Evolutionary conservation across 139 green algal species (phyloP).

Genomic region (Penium margaritaceum): DNA sequence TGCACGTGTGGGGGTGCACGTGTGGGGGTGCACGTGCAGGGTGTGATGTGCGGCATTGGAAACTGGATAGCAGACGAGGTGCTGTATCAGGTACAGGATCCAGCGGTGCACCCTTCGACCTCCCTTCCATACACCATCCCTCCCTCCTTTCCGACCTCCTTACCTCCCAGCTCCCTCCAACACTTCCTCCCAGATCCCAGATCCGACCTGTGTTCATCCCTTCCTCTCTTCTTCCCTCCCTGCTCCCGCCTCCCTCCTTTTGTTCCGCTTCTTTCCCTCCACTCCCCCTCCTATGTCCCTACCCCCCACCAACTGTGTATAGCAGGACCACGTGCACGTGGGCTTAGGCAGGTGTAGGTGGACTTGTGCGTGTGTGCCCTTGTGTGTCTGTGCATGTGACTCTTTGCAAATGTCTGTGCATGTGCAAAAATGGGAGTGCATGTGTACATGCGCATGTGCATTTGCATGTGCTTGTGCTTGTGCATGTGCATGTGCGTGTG

Average conservation of each 20-base stretch:
- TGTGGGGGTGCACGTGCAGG: conserved; percentile 23
- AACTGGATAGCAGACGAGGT: conserved; percentile 91
- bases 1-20: neutral
- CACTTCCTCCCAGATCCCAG: neutral
- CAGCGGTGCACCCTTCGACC: too few species aligned
- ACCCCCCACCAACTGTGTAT: too few species aligned
- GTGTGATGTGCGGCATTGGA: conserved; percentile 68
- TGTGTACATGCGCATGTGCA: too few species aligned
- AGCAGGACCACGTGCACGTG: too few species aligned
- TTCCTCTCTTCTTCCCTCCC: neutral
- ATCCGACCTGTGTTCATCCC: neutral
- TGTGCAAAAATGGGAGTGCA: too few species aligned
- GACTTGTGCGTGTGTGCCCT: too few species aligned
- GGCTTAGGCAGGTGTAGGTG: too few species aligned
- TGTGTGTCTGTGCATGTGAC: too few species aligned
- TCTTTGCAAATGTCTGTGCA: too few species aligned
- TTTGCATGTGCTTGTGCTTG: too few species aligned
- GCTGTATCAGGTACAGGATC: conserved; percentile 63
- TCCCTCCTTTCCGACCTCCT: conserved; percentile 6
- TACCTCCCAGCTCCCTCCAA: neutral
- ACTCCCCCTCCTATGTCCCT: too few species aligned
- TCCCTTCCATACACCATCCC: neutral
- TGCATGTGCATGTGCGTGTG: too few species aligned
- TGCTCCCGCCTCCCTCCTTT: neutral
- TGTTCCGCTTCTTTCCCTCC: neutral